Evolutionary conservation across 2,329 filamentous ascomycete species (phyloP).

Genomic region (Colletotrichum viniferum): DNA sequence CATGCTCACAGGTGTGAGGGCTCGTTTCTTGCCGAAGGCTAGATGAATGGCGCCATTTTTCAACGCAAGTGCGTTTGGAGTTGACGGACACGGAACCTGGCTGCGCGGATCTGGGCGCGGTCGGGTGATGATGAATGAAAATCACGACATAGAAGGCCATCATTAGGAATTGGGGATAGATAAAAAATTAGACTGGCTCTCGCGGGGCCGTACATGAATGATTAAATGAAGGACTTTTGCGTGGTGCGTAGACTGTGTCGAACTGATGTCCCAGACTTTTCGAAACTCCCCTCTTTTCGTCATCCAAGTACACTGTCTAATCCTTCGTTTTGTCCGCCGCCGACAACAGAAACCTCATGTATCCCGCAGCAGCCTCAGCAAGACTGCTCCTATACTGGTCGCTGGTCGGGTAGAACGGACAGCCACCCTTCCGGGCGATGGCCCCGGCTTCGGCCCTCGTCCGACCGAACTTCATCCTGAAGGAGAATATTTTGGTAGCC

Average conservation of each 20-base stretch:
- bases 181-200: neutral
- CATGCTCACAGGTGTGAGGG: slow-evolving; percentile 53
- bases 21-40: slow-evolving; percentile 38
- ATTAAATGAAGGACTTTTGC: neutral
- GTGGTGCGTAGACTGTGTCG: neutral
- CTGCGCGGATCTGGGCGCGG: fast-evolving
- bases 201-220: neutral
- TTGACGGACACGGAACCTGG: neutral
- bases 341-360: slow-evolving; percentile 48
- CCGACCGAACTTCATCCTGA: slow-evolving; percentile 51
- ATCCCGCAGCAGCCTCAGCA: slow-evolving; percentile 45
- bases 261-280: fast-evolving
- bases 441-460: slow-evolving; percentile 11
- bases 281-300: neutral
- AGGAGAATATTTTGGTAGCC: slow-evolving; percentile 41
- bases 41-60: fast-evolving
- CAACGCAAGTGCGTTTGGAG: neutral
- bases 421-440: neutral
- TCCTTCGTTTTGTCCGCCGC: neutral
- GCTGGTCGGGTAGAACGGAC: slow-evolving; percentile 49
- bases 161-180: neutral
- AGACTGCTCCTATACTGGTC: slow-evolving; percentile 46
- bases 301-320: neutral
- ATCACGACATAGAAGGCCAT: neutral
- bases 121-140: neutral